These are phyloP conservation scores for Cryptosporidium felis DNA, from an alignment of 169 alveolate species.

Conservation along the genomic window DNA sequence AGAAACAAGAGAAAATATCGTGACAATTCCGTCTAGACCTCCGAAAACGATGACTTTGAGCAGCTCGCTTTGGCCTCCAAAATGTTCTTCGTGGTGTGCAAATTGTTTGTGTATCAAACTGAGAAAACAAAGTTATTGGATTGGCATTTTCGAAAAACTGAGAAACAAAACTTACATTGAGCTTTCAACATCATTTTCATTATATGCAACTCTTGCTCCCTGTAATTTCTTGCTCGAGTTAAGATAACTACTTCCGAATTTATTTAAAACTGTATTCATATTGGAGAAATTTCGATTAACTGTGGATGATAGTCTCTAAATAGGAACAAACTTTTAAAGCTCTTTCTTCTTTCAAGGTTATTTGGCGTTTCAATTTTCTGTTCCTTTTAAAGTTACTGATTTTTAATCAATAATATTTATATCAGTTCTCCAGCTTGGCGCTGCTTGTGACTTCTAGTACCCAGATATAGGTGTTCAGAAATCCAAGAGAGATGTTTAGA, in stretches of 20 bases:
- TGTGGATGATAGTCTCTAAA: no score
- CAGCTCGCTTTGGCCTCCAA: conserved; percentile 74
- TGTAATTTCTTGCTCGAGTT: conserved; percentile 16
- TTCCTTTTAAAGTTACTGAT: no score
- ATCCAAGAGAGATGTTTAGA: no score
- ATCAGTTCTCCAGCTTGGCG: no score
- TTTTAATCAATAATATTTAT: no score
- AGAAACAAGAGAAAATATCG: conserved; percentile 88
- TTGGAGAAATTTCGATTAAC: neutral
- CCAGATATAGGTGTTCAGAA: no score
- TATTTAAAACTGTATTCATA: conserved; percentile 33
- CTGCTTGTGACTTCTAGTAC: no score
- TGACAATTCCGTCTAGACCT: conserved; percentile 90
- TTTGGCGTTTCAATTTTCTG: no score
- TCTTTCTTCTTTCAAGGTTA: no score
- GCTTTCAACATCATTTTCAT: conserved; percentile 72
- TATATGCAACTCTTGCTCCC: conserved; percentile 75
- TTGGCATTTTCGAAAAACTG: neutral
- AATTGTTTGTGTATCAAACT: conserved; percentile 59
- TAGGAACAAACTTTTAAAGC: no score
- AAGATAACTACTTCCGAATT: neutral
- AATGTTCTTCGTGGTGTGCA: conserved; percentile 7
- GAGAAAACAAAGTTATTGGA: neutral
- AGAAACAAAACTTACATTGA: conserved; percentile 54
- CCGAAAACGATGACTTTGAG: conserved; percentile 88